A percentile compares a stretch with the other conserved stretches of the same genome.
Conservation (phyloP, 2,329 filamentous ascomycete genomes). For the Thielaviopsis musarum region DNA sequence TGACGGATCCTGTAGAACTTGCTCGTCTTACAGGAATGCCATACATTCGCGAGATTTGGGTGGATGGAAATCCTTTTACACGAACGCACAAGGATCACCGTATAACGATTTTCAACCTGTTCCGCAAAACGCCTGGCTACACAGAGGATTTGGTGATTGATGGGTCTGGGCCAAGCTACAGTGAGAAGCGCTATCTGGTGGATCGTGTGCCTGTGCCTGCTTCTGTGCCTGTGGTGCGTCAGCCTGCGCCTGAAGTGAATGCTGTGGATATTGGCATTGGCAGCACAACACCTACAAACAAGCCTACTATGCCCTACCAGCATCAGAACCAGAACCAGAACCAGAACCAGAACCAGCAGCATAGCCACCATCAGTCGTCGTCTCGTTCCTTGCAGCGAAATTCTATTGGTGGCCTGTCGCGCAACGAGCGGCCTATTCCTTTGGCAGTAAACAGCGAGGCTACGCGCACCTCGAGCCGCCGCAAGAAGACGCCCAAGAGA, state of each 20-base stretch:
- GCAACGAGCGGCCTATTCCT: slow-evolving; percentile 40
- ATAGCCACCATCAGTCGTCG: slow-evolving; percentile 28
- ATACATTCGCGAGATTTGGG: slow-evolving; percentile 82
- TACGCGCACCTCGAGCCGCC: slow-evolving; percentile 41
- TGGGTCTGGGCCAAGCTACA: slow-evolving; percentile 62
- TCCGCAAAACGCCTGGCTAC: slow-evolving; percentile 77
- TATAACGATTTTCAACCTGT: slow-evolving; percentile 87
- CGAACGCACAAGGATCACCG: slow-evolving; percentile 75
- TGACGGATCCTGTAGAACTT: slow-evolving; percentile 82
- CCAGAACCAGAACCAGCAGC: slow-evolving; percentile 22
- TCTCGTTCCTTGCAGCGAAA: not conserved
- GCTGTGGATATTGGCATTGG: slow-evolving; percentile 36
- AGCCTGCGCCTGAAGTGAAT: slow-evolving; percentile 42
- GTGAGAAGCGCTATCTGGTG: slow-evolving; percentile 68
- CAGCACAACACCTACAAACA: slow-evolving; percentile 27
- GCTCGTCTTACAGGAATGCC: slow-evolving; percentile 81
- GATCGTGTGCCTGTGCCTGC: slow-evolving; percentile 65
- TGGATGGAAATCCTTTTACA: slow-evolving; percentile 81
- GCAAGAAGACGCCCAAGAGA: slow-evolving; percentile 41
- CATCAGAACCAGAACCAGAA: not conserved
- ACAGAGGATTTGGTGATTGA: slow-evolving; percentile 85
- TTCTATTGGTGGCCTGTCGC: slow-evolving; percentile 26
- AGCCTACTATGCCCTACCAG: slow-evolving; percentile 31
- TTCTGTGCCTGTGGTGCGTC: slow-evolving; percentile 62
- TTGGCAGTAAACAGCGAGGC: slow-evolving; percentile 40